A percentile compares a stretch with the other conserved stretches of the same genome.
phyloP scores from a whole-genome alignment of 1,284 basidiomycete species.

The Kalmanozyma brasiliensis region DNA sequence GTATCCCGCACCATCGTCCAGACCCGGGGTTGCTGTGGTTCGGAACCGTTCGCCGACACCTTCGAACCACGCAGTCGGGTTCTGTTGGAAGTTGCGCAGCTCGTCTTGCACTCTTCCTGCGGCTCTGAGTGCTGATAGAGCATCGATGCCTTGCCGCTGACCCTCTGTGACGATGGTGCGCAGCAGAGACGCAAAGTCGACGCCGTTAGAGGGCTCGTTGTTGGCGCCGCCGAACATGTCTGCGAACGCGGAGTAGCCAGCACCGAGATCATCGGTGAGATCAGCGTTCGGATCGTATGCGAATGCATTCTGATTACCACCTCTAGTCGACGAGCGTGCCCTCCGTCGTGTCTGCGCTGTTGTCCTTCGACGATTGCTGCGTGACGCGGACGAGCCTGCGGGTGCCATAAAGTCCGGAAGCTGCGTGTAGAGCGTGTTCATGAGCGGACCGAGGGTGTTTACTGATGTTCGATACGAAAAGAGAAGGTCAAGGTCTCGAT shows the following conservation, averaged over 20 bases:
- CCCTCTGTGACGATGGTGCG: conserved; percentile 32
- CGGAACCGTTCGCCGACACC: conserved; percentile 34
- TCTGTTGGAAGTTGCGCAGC: conserved; percentile 26
- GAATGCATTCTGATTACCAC: conserved; percentile 20
- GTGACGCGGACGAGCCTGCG: conserved; percentile 3
- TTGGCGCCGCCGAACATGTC: conserved; percentile 29
- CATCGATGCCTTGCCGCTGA: conserved; percentile 42
- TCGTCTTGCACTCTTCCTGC: conserved; percentile 46
- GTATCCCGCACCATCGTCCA: conserved; percentile 2
- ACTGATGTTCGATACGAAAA: conserved; percentile 12
- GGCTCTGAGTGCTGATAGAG: conserved; percentile 33
- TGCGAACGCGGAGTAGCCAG: conserved; percentile 34
- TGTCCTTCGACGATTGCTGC: conserved; percentile 10
- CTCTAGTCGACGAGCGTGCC: conserved; percentile 13
- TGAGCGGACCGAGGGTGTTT: conserved; percentile 27
- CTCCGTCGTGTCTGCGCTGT: conserved; percentile 19
- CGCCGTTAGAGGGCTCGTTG: conserved; percentile 4
- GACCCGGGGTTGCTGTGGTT: neutral
- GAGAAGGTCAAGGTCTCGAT: conserved; percentile 4
- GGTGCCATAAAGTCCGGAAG: conserved; percentile 21
- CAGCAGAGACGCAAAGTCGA: conserved; percentile 37
- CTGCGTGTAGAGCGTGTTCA: conserved; percentile 43
- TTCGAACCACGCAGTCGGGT: conserved; percentile 41
- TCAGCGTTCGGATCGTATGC: conserved; percentile 14
- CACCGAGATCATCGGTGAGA: conserved; percentile 30